Evolutionary conservation across 495 filamentous ascomycete species (phyloP), one percentile per base, ranked within the genome.

Genomic region (Penicillium manginii): DNA sequence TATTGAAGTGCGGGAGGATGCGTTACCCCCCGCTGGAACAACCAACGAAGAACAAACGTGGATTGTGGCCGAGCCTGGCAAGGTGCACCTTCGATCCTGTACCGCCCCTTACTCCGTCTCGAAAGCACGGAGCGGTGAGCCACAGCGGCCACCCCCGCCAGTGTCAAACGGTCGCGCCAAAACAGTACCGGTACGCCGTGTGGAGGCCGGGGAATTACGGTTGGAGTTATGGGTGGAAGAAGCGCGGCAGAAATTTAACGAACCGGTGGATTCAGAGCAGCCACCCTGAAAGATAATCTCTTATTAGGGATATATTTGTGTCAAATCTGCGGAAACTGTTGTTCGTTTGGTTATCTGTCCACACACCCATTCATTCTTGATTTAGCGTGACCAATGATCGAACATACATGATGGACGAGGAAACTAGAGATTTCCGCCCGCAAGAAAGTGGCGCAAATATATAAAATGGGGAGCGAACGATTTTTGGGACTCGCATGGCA

Each of bases 1-100:
- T 32, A 86, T 97, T 26, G 94, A 98, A 74, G 77, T 97, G 59
- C 83, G 86, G 35, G 87, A 91, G 50, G 85, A 90, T 48, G 83
- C 83, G 2, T 79, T 86, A 39, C 84, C 88, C 19, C 94, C 92
- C n/a, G 85, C 92, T 60, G 86, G 86, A 40, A 85, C 77, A 11
- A 80, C 77, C 79, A 76, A 67, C 57, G 76, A 79, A 59, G 77
- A 82, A 65, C 75, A 78, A 50, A 75, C 75, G 17, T 84, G 81
- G 81, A 77, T 84, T 60, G 78, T 81, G 39, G 80, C 81, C 53
- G 80, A 84, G 59, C 80, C 78, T 31, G 77, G 73, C 48, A 75
- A 76, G 60, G 77, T 79, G 29, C 74, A 79, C 51, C 61, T 77
- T 29, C 64, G 73, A 62, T 78, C 76, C 45, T 78, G 77, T 58